Percentiles rank a stretch among this genome's conserved stretches.
Conservation (phyloP, 2,329 filamentous ascomycete genomes). For the Aspergillus clavatus region DNA sequence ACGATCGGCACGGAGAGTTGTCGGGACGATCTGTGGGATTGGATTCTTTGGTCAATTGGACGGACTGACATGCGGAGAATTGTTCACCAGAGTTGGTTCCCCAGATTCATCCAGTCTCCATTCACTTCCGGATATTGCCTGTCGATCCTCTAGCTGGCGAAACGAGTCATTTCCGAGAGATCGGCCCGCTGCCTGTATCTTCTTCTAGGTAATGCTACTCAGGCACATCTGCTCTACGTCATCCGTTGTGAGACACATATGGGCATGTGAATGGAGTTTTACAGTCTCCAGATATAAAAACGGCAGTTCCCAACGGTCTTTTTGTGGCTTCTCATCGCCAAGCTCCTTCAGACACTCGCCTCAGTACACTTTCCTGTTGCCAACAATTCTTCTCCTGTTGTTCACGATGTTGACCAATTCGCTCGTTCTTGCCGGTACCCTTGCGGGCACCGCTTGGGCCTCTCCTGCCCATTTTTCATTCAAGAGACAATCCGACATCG, state of each 20-base stretch:
- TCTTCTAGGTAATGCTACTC: not conserved
- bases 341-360: not conserved
- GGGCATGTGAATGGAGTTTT: no score
- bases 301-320: no score
- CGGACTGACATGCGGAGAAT: no score
- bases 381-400: no score
- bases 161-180: slow-evolving; percentile 6
- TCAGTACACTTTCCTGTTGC: no score
- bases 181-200: slow-evolving; percentile 8
- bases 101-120: not conserved
- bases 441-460: slow-evolving; percentile 4
- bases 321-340: no score
- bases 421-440: not conserved
- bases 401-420: slow-evolving; percentile 2
- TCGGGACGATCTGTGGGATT: slow-evolving; percentile 9
- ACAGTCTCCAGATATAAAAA: no score
- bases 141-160: not conserved
- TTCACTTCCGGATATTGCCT: not conserved
- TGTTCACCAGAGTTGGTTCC: no score
- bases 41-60: not conserved
- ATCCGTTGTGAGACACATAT: no score
- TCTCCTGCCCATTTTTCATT: not conserved
- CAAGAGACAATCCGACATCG: slow-evolving; percentile 5
- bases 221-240: no score
- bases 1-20: slow-evolving; percentile 4